Percentiles rank a stretch among this genome's conserved stretches.
Evolutionary conservation across 306 rosid species (phyloP).

Genomic region (Abrus pulchellus): DNA sequence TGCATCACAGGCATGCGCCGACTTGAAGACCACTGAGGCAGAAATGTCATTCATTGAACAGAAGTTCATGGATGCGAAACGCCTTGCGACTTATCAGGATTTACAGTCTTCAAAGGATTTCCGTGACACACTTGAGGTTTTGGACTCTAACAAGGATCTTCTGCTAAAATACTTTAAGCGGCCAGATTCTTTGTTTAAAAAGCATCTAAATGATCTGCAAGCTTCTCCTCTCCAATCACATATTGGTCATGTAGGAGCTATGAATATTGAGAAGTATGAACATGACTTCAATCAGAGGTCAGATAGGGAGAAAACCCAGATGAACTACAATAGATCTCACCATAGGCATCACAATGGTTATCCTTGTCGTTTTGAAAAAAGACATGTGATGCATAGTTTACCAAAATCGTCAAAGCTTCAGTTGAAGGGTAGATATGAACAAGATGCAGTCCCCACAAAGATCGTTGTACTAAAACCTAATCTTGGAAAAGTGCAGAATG

Average conservation of each 20-base stretch:
- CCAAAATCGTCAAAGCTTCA: constrained; percentile 59
- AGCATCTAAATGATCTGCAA: constrained; percentile 84
- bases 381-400: constrained; percentile 53
- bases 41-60: constrained; percentile 86
- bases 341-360: constrained; percentile 58
- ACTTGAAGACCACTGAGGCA: constrained; percentile 65
- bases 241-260: constrained; percentile 54
- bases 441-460: constrained; percentile 68
- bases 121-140: constrained; percentile 77
- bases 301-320: constrained; percentile 53
- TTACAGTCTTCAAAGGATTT: constrained; percentile 82
- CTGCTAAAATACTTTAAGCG: constrained; percentile 79
- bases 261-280: constrained; percentile 57
- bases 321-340: constrained; percentile 58
- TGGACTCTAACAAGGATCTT: constrained; percentile 90
- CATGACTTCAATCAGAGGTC: constrained; percentile 59
- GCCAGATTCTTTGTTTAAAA: constrained; percentile 89
- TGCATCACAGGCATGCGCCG: constrained; percentile 54
- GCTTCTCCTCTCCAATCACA: constrained; percentile 58
- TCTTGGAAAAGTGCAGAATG: constrained; percentile 70
- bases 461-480: constrained; percentile 96
- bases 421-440: constrained; percentile 54
- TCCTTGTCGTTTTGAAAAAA: constrained; percentile 59
- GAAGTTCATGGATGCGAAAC: constrained; percentile 92
- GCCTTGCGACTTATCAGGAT: constrained; percentile 78